These are phyloP conservation scores for Globisporangium rhizosaccharum DNA, from an alignment of 352 stramenopile species.

Conservation along the genomic window DNA sequence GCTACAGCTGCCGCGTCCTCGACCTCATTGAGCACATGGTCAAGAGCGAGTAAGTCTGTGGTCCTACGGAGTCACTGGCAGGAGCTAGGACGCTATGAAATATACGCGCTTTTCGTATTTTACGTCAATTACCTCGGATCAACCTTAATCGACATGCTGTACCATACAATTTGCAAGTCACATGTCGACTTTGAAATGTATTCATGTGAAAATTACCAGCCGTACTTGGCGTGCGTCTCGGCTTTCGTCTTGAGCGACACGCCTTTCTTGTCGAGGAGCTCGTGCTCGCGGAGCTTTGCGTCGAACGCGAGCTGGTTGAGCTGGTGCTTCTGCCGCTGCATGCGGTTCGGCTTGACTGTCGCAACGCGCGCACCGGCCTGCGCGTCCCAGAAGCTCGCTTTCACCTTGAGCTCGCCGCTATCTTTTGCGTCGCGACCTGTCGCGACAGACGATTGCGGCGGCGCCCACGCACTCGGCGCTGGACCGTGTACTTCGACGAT, in stretches of 20 bases:
- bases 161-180: background rate
- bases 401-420: conserved; percentile 39
- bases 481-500: conserved; percentile 61
- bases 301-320: conserved; percentile 82
- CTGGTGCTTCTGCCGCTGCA: conserved; percentile 78
- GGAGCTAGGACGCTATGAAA: background rate
- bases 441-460: conserved; percentile 17
- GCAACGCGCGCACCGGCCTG: conserved; percentile 42
- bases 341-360: conserved; percentile 55
- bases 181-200: no score
- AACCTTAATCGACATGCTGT: background rate
- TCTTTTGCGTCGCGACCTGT: conserved; percentile 9
- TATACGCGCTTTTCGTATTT: background rate
- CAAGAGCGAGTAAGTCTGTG: conserved; percentile 72
- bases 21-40: conserved; percentile 97
- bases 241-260: conserved; percentile 63
- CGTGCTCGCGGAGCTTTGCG: conserved; percentile 64
- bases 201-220: conserved; percentile 31
- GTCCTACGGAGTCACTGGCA: background rate
- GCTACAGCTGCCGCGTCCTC: conserved; percentile 96
- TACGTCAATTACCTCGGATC: no score
- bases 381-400: conserved; percentile 72
- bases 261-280: conserved; percentile 64
- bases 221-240: conserved; percentile 80
- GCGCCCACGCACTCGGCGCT: conserved; percentile 45